These are phyloP conservation scores for Populus tomentosa DNA, from an alignment of 441 rosid species.

Conservation along the genomic window DNA sequence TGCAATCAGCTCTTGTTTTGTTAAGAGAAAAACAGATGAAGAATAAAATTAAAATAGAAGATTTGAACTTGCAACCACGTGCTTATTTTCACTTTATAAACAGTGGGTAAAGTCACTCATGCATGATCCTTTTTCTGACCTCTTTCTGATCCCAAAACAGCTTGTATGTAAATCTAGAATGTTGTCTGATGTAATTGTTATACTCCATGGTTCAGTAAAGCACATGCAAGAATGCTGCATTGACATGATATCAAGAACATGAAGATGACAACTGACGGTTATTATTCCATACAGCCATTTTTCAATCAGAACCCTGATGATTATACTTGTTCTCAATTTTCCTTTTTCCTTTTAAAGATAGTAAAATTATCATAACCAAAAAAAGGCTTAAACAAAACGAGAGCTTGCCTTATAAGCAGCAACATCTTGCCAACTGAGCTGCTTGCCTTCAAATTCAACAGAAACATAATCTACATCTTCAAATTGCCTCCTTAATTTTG, in stretches of 20 bases:
- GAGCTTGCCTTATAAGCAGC: conserved; percentile 76
- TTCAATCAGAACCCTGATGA: not conserved
- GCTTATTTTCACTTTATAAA: not conserved
- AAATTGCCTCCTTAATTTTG: conserved; percentile 83
- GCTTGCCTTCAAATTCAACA: conserved; percentile 81
- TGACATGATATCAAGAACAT: not conserved
- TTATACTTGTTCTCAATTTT: not conserved
- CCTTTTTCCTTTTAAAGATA: not conserved
- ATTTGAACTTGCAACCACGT: not conserved
- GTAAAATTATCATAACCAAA: not conserved
- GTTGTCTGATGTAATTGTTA: not conserved
- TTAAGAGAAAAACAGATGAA: not conserved
- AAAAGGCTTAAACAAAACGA: not conserved
- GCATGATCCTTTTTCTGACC: not conserved
- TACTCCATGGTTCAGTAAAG: not conserved
- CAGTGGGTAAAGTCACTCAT: not conserved
- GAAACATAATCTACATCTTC: conserved; percentile 95
- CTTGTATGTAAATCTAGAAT: not conserved
- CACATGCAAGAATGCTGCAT: not conserved
- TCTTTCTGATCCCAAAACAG: not conserved
- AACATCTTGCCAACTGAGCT: conserved; percentile 85
- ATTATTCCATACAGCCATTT: not conserved
- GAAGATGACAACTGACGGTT: not conserved
- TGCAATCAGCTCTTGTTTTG: not conserved
- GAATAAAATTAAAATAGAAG: not conserved